Evolutionary conservation across 305 asterid species (phyloP).

Genomic region (Solanum hybrid): DNA sequence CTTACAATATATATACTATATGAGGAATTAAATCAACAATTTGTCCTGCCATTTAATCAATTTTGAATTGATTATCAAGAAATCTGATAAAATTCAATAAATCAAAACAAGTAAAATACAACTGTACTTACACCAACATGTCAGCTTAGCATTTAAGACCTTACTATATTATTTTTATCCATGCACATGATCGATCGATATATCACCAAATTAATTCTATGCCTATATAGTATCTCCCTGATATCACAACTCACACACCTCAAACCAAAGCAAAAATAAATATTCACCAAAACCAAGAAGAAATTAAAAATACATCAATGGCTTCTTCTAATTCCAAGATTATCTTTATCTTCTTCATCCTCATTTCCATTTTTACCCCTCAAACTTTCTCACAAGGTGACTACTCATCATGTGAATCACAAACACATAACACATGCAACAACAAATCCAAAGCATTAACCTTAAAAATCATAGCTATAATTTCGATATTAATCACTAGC

Average conservation of each 20-base stretch:
- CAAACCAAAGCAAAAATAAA: neutral
- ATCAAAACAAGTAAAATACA: neutral
- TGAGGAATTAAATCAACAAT: neutral
- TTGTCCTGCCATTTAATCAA: neutral
- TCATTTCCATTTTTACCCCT: neutral
- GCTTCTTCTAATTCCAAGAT: neutral
- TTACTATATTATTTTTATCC: neutral
- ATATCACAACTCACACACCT: neutral
- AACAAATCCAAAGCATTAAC: constrained; percentile 8
- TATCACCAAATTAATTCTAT: neutral
- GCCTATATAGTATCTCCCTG: neutral
- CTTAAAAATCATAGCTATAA: constrained; percentile 17
- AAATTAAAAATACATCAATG: neutral
- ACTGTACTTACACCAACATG: neutral
- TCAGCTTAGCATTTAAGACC: neutral
- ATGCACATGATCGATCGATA: neutral
- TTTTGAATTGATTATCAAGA: neutral
- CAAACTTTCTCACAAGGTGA: constrained; percentile 4
- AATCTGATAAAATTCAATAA: neutral
- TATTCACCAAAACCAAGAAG: constrained; percentile 1
- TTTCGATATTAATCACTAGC: constrained; percentile 6
- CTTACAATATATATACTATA: neutral
- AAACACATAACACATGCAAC: neutral
- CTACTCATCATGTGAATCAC: neutral
- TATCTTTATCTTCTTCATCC: neutral